A percentile compares a stretch with the other conserved stretches of the same genome.
Evolutionary conservation across 1,284 basidiomycete species (phyloP).

Genomic region (Singerocomus rubriflavus): DNA sequence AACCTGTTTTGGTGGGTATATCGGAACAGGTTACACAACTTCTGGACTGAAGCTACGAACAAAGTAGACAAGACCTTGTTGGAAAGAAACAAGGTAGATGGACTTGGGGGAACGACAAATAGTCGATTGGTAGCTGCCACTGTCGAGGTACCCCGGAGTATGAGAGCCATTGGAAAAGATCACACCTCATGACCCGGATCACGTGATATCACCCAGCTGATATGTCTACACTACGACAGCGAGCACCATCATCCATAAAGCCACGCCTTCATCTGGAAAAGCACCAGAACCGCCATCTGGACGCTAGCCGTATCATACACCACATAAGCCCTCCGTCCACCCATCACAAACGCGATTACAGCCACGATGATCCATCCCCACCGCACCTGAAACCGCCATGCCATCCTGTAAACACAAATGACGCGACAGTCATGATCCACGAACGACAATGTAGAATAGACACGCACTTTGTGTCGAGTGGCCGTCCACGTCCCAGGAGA

Average conservation of each 20-base stretch:
- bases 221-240: too few relatives aligned
- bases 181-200: too few relatives aligned
- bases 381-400: slow-evolving; percentile 38
- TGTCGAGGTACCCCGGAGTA: too few relatives aligned
- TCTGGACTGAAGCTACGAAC: not conserved
- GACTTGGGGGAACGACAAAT: not conserved
- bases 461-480: slow-evolving; percentile 41
- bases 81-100: not conserved
- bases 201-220: too few relatives aligned
- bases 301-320: slow-evolving; percentile 52
- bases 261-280: slow-evolving; percentile 13
- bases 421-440: not conserved
- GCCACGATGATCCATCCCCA: slow-evolving; percentile 53
- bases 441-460: not conserved
- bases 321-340: slow-evolving; percentile 57
- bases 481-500: slow-evolving; percentile 49
- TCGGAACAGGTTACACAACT: not conserved
- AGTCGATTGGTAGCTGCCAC: too few relatives aligned
- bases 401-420: slow-evolving; percentile 35
- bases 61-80: slow-evolving; percentile 17
- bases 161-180: too few relatives aligned
- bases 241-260: slow-evolving; percentile 4
- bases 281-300: slow-evolving; percentile 18
- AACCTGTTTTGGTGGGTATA: not conserved
- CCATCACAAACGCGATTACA: slow-evolving; percentile 52